A percentile compares a stretch with the other conserved stretches of the same genome.
Conservation (phyloP, 2,329 filamentous ascomycete genomes). For the Madurella fahalii region DNA sequence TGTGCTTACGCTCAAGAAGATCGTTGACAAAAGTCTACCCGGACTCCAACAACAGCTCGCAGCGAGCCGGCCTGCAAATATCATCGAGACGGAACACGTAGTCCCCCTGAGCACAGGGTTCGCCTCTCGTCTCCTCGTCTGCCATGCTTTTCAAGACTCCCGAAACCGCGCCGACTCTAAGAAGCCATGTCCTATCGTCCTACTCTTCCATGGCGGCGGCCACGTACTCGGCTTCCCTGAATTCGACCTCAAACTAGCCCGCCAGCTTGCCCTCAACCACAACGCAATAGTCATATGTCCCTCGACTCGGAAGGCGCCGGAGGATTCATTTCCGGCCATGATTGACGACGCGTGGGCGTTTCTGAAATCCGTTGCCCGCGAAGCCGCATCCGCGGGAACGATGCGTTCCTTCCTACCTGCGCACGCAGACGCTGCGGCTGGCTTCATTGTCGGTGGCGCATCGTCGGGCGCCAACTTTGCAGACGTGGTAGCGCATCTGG, state of each 20-base stretch:
- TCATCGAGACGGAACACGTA: slow-evolving; percentile 13
- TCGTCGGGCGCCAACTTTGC: slow-evolving; percentile 17
- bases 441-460: slow-evolving; percentile 15
- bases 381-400: neutral
- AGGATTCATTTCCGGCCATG: slow-evolving; percentile 7
- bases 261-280: slow-evolving; percentile 8
- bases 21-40: slow-evolving; percentile 2
- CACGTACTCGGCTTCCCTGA: slow-evolving; percentile 17
- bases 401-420: neutral
- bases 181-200: slow-evolving; percentile 10
- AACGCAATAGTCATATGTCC: slow-evolving; percentile 14
- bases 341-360: slow-evolving; percentile 12
- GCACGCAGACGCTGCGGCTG: neutral
- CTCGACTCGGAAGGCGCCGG: slow-evolving; percentile 8
- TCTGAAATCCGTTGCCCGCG: slow-evolving; percentile 1
- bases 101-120: slow-evolving; percentile 9
- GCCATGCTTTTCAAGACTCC: neutral
- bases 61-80: slow-evolving; percentile 4
- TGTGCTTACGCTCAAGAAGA: slow-evolving; percentile 7
- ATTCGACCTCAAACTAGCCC: slow-evolving; percentile 15
- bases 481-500: slow-evolving; percentile 15
- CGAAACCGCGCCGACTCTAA: neutral
- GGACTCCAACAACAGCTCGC: neutral
- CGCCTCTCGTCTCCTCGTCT: slow-evolving; percentile 11
- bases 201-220: slow-evolving; percentile 19